Conservation (phyloP, 2,329 filamentous ascomycete species). For the Ophiostoma populinum region DNA sequence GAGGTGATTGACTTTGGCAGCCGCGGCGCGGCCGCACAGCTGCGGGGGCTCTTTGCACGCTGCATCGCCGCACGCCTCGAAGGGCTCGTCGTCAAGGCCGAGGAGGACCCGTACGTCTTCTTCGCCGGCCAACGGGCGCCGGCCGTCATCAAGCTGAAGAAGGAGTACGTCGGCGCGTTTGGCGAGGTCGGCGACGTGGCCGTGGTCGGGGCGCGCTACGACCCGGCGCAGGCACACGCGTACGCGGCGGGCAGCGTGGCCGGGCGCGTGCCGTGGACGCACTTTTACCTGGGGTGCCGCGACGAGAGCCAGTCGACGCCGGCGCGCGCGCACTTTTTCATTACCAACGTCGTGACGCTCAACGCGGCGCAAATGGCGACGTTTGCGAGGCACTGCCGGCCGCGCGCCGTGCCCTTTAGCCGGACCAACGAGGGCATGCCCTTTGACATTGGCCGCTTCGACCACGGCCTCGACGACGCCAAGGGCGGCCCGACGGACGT, state of each 20-base stretch:
- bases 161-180: constrained; percentile 62
- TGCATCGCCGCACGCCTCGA: constrained; percentile 52
- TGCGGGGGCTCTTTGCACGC: constrained; percentile 49
- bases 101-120: constrained; percentile 61
- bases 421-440: background rate
- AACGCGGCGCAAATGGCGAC: constrained; percentile 31
- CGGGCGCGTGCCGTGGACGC: constrained; percentile 50
- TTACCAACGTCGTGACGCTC: constrained; percentile 48
- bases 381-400: constrained; percentile 31
- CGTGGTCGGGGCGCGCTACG: constrained; percentile 57
- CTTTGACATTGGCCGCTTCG: constrained; percentile 27
- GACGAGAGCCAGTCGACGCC: constrained; percentile 21
- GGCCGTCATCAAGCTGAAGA: constrained; percentile 60
- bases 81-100: constrained; percentile 66
- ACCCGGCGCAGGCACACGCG: constrained; percentile 41
- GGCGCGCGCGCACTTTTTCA: constrained; percentile 39
- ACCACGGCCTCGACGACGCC: constrained; percentile 24
- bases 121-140: constrained; percentile 16
- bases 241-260: constrained; percentile 22
- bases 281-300: constrained; percentile 65
- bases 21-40: constrained; percentile 28
- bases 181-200: constrained; percentile 76
- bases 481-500: constrained; percentile 27
- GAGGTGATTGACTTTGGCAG: constrained; percentile 49
- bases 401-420: constrained; percentile 19